phyloP scores from a whole-genome alignment of 2,329 filamentous ascomycete genomes.

The Gyromitra esculenta region DNA sequence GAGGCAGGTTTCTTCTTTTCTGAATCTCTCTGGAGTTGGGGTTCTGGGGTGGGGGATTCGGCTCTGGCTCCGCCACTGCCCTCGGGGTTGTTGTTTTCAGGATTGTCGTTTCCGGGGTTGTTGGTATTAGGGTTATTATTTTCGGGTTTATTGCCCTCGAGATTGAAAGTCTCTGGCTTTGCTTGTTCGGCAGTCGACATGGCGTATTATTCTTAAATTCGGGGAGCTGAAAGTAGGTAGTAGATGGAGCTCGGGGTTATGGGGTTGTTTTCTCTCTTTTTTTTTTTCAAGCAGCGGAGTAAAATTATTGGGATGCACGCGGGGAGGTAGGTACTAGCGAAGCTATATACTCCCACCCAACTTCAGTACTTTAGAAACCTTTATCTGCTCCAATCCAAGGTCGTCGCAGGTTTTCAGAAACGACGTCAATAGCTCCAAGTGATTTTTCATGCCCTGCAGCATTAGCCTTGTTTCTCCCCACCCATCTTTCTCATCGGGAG shows the following conservation, averaged over 20 bases:
- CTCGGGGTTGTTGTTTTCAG: neutral
- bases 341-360: conserved; percentile 23
- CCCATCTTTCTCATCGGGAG: neutral
- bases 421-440: conserved; percentile 24
- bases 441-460: neutral
- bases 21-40: conserved; percentile 3
- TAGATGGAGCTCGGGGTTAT: neutral
- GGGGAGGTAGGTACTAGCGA: conserved; percentile 13
- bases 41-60: neutral
- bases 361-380: neutral
- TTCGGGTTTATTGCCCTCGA: neutral
- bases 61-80: neutral
- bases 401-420: conserved; percentile 17
- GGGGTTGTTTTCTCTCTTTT: neutral
- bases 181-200: conserved; percentile 40
- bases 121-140: conserved; percentile 5
- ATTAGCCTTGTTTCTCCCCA: neutral
- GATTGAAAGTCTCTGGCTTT: conserved; percentile 26
- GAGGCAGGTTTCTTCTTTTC: conserved; percentile 4
- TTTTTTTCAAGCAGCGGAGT: neutral
- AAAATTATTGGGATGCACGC: neutral
- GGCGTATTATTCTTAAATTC: conserved; percentile 3
- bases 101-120: neutral
- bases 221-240: neutral
- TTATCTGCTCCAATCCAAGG: neutral